Base-by-base conservation (phyloP, 2,329 filamentous ascomycete species). In the Colletotrichum sojae region DNA sequence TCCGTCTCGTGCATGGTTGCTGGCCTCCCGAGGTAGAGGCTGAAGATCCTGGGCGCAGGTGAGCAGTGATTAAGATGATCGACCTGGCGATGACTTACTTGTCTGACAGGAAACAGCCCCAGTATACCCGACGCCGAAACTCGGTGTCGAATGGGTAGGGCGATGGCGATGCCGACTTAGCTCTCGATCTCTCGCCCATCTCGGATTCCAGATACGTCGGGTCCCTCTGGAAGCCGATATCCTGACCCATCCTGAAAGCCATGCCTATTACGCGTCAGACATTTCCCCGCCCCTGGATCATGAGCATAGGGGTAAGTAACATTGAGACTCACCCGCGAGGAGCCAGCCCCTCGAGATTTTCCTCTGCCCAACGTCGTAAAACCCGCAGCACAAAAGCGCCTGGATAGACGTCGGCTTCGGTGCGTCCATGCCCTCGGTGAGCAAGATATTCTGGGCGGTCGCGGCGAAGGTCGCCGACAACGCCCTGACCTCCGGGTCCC, bases 221-320 rank as follows among this genome's bases (percentile, higher is more conserved):
- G 15, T 76, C 75, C 67, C 71, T 72, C 48, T 78, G 75, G 31
- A 78, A 74, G 6, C 76, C 76, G 12, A 78, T 60, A 40, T 78
- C 76, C 43, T 77, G 75, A 1, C 73, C 76, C 72, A 78, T 77
- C 9, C 76, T 74, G 62, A 78, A 78, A 8, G 76, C 76, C n/a
- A 77, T 76, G 0, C 76, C 75, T 77, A 12, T 1, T 8, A 13
- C 6, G 13, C 4, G 9, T 13, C 0, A 58, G 27, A 51, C 27
- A 15, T 70, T 71, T 10, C 8, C 8, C 27, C 9, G 9, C 2
- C 27, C 9, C 27, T 31, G 27, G 8, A 9, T 8, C 8, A 3
- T 31, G 27, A 10, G n/a, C n/a, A n/a, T n/a, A 8, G 27, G 27
- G 3, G 22, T 22, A 22, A 22, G 22, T 4, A 22, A 22, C 4